Evolutionary conservation across 441 rosid species (phyloP).

Genomic region (Gossypium trilobum): DNA sequence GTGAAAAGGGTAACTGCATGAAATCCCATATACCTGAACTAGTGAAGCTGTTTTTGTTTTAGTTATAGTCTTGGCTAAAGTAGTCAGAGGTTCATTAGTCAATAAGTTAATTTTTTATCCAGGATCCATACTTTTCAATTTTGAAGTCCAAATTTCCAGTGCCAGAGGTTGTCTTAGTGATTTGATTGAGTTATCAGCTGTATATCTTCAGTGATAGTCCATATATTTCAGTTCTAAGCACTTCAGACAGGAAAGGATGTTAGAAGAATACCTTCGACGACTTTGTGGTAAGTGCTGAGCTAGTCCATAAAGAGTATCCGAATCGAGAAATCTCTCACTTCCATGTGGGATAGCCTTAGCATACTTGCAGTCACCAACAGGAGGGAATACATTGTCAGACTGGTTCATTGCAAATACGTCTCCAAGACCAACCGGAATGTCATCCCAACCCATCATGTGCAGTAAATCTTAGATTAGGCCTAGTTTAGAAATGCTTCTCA

Average conservation of each 20-base stretch:
- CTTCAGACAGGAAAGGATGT: not conserved
- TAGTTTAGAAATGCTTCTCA: too few species aligned
- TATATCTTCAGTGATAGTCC: conserved; percentile 34
- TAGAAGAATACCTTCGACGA: conserved; percentile 53
- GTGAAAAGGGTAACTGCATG: not conserved
- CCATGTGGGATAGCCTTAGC: conserved; percentile 66
- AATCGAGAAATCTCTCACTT: conserved; percentile 69
- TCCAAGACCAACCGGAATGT: conserved; percentile 75
- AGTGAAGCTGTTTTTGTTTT: conserved; percentile 28
- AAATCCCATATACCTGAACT: conserved; percentile 42
- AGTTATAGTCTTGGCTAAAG: conserved; percentile 53
- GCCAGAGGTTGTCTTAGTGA: conserved; percentile 62
- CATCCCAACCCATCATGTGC: conserved; percentile 98
- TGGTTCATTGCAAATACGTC: conserved; percentile 53
- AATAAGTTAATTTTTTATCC: conserved; percentile 52
- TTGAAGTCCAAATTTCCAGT: conserved; percentile 59
- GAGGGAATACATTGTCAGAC: conserved; percentile 34
- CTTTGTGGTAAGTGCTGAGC: conserved; percentile 67
- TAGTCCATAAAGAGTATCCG: conserved; percentile 83
- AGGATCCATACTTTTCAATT: conserved; percentile 25
- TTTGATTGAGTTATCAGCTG: conserved; percentile 56
- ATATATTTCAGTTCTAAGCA: not conserved
- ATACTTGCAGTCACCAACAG: conserved; percentile 74
- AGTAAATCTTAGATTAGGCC: conserved; percentile 53
- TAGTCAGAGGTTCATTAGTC: conserved; percentile 80